Evolutionary conservation across 2,329 filamentous ascomycete genomes (phyloP), one percentile per base, ranked within the genome.

Genomic region (Fusarium guadeloupense): DNA sequence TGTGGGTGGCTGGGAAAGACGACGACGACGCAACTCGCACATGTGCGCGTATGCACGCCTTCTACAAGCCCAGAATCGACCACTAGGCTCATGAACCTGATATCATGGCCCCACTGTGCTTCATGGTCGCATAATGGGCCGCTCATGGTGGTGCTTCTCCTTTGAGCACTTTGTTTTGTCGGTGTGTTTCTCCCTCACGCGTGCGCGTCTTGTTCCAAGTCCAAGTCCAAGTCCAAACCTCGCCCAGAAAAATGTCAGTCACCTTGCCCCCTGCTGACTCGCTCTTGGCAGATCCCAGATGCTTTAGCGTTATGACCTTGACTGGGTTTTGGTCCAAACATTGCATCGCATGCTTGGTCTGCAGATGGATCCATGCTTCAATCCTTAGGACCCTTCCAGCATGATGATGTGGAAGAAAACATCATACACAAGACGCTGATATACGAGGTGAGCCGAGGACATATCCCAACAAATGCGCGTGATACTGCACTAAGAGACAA

Each of bases 171-270:
- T 65, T 69, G 66, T 65, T 72, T 70, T 70, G 73, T 74, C 73
- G 74, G 74, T 75, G 73, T 74, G 71, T 74, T 73, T 71, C 66
- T 64, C 54, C 67, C 47, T 68, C 63, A 67, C 68, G 61, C 66
- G 65, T 73, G 67, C 66, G 69, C 70, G 70, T 69, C 68, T 62
- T 69, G 41, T 52, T 54, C 42, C 51, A 51, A 49, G 45, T 50
- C 53, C 40, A 40, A 42, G 35, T n/a, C n/a, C n/a, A 62, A 54
- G 13, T 7, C 8, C 8, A 30, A 30, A 30, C n/a, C n/a, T n/a
- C n/a, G n/a, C n/a, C n/a, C n/a, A n/a, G 12, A 38, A 47, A 64
- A 49, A 47, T 44, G 49, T 53, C 50, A 65, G 53, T 45, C 60
- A 58, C 49, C 54, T 62, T 46, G 47, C 60, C 47, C 60, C 58